Percentiles rank a stretch among this genome's conserved stretches.
Evolutionary conservation across 1,284 basidiomycete genomes (phyloP).

Genomic region (Marasmius oreades): DNA sequence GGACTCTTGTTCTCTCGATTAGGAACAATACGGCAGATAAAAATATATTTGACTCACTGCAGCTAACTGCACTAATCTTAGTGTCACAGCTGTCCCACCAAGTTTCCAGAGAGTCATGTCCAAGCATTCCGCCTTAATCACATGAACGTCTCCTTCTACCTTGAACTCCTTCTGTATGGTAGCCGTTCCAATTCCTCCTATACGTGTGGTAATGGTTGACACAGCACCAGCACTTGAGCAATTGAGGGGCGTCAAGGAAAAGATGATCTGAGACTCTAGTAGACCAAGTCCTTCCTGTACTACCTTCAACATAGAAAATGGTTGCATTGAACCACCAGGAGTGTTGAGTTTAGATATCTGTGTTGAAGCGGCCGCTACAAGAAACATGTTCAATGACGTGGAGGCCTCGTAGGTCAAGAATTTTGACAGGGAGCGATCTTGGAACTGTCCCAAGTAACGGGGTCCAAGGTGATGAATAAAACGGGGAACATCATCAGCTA

Average conservation of each 20-base stretch:
- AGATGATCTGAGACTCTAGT: conserved; percentile 44
- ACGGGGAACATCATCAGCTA: conserved; percentile 65
- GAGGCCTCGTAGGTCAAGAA: conserved; percentile 79
- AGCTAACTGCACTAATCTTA: conserved; percentile 80
- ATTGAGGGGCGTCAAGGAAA: conserved; percentile 43
- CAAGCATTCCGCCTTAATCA: conserved; percentile 59
- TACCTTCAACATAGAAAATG: conserved; percentile 43
- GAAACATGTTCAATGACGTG: conserved; percentile 71
- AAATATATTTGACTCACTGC: conserved; percentile 39
- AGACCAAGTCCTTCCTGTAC: conserved; percentile 52
- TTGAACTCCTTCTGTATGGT: conserved; percentile 25
- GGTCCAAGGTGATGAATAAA: conserved; percentile 76
- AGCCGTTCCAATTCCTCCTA: conserved; percentile 12
- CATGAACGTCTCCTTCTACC: conserved; percentile 57
- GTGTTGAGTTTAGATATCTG: neutral
- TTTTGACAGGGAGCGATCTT: conserved; percentile 55
- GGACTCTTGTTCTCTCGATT: conserved; percentile 42
- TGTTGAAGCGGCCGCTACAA: conserved; percentile 33
- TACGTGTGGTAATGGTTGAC: conserved; percentile 19
- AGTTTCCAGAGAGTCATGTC: conserved; percentile 82
- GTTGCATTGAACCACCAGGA: conserved; percentile 23
- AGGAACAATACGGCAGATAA: conserved; percentile 3
- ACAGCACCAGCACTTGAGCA: conserved; percentile 21
- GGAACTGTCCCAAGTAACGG: conserved; percentile 69
- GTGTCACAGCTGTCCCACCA: conserved; percentile 75